Percentiles rank a stretch among this genome's conserved stretches.
These are phyloP conservation scores for Wilcoxina mikolae DNA, from an alignment of 495 filamentous ascomycete genomes.

Conservation along the genomic window DNA sequence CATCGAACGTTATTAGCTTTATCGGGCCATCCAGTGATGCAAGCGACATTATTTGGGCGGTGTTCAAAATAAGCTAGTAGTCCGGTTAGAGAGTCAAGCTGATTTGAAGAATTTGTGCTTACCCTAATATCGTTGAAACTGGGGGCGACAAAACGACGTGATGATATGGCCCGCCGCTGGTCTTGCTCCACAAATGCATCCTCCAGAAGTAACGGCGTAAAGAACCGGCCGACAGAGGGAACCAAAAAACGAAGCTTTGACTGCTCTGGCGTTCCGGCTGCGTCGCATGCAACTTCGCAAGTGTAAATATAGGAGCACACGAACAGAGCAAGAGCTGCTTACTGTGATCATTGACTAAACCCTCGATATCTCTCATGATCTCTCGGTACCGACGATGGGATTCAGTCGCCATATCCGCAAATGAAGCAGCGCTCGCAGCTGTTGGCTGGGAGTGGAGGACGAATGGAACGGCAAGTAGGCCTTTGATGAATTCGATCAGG, in stretches of 20 bases:
- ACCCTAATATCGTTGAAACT: slow-evolving; percentile 89
- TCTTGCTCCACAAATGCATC: slow-evolving; percentile 90
- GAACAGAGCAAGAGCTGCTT: slow-evolving; percentile 13
- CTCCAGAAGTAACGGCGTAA: slow-evolving; percentile 70
- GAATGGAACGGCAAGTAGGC: slow-evolving; percentile 87
- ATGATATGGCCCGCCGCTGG: slow-evolving; percentile 66
- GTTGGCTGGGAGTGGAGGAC: slow-evolving; percentile 93
- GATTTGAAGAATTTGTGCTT: neutral
- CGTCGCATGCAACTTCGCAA: slow-evolving; percentile 53
- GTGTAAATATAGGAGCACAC: slow-evolving; percentile 5
- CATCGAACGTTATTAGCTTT: slow-evolving; percentile 86
- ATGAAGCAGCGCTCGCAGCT: slow-evolving; percentile 44
- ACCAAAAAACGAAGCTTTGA: slow-evolving; percentile 91
- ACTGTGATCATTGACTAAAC: slow-evolving; percentile 87
- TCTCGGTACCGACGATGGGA: slow-evolving; percentile 78
- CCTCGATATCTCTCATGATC: slow-evolving; percentile 88
- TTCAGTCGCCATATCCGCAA: slow-evolving; percentile 47
- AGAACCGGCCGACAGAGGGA: slow-evolving; percentile 77
- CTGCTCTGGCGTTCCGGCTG: slow-evolving; percentile 42
- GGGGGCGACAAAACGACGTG: slow-evolving; percentile 82
- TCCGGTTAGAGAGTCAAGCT: neutral
- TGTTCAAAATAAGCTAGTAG: slow-evolving; percentile 62
- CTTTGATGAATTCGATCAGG: slow-evolving; percentile 50
- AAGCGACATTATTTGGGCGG: slow-evolving; percentile 80
- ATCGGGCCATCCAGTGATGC: slow-evolving; percentile 48